Percentiles rank a stretch among this genome's conserved stretches.
Conservation (phyloP, 2,329 filamentous ascomycete genomes). For the Ophiostoma ips region DNA sequence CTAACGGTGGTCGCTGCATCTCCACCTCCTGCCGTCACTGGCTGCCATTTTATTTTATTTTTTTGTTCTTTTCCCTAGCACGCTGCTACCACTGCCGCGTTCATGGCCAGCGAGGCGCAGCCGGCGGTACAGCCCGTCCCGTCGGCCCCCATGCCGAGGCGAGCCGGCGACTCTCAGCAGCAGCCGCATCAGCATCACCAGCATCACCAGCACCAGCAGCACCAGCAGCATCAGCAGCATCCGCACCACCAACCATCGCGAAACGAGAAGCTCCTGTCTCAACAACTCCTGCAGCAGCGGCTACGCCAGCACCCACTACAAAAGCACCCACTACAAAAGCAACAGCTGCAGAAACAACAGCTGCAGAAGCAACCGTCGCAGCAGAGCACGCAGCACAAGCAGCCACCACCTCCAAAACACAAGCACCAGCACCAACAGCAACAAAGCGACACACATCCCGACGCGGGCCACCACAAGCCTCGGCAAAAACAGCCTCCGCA, state of each 20-base stretch:
- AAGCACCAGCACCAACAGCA: conserved; percentile 1
- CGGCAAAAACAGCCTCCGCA: neutral
- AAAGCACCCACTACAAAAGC: conserved; percentile 1
- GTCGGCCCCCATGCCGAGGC: conserved; percentile 2
- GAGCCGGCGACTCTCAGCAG: conserved; percentile 1
- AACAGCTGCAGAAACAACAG: conserved; percentile 2
- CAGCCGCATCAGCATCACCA: conserved; percentile 2
- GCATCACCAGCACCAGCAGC: conserved; percentile 6
- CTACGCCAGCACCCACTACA: conserved; percentile 6
- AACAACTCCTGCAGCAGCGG: conserved; percentile 8
- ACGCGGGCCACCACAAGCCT: neutral
- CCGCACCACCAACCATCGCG: neutral
- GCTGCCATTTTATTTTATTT: too few relatives aligned
- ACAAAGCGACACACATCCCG: neutral
- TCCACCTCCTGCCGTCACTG: too few relatives aligned
- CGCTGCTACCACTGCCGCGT: neutral
- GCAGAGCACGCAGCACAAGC: conserved; percentile 1
- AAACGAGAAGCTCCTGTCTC: conserved; percentile 7
- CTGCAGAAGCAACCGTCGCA: conserved; percentile 1
- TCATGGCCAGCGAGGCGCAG: conserved; percentile 9
- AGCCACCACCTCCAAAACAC: conserved; percentile 2
- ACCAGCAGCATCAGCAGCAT: conserved; percentile 6
- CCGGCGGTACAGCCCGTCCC: conserved; percentile 4
- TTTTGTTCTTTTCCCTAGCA: too few relatives aligned
- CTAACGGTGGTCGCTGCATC: neutral